Conservation (phyloP, 2,329 filamentous ascomycete genomes). For the Colletotrichum lupini region DNA sequence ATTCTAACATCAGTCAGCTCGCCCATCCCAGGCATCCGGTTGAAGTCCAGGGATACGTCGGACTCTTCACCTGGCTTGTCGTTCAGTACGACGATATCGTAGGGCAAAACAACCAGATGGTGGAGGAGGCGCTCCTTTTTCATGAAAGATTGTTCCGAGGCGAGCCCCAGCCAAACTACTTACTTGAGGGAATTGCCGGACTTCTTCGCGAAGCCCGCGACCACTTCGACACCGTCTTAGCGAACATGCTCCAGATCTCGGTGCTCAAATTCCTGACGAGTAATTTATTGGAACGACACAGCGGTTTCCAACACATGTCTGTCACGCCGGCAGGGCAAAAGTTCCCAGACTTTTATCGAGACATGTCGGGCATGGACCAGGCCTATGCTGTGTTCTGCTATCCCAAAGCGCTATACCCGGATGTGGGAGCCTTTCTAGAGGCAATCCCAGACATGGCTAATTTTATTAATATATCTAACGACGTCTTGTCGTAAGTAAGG, state of each 20-base stretch:
- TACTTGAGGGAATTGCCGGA: constrained; percentile 35
- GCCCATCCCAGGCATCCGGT: constrained; percentile 37
- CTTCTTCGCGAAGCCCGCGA: constrained; percentile 37
- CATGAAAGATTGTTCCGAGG: constrained; percentile 36
- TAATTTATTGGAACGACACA: constrained; percentile 38
- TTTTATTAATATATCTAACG: constrained; percentile 39
- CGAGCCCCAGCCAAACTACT: constrained; percentile 36
- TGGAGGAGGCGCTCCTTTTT: constrained; percentile 34
- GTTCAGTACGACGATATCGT: constrained; percentile 39
- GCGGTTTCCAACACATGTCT: constrained; percentile 35
- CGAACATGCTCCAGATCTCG: constrained; percentile 37
- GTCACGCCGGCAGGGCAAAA: constrained; percentile 30
- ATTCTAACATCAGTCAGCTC: constrained; percentile 26
- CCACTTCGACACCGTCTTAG: constrained; percentile 36
- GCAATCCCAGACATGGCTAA: constrained; percentile 38
- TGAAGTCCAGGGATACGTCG: constrained; percentile 37
- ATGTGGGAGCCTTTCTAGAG: constrained; percentile 35
- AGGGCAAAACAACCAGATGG: constrained; percentile 36
- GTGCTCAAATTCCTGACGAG: constrained; percentile 38
- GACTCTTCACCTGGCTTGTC: constrained; percentile 39
- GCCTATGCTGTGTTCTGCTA: constrained; percentile 39
- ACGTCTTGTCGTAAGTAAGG: constrained; percentile 38
- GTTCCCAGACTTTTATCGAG: constrained; percentile 38
- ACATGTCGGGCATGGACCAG: constrained; percentile 37
- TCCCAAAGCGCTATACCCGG: constrained; percentile 36